These are phyloP conservation scores for Solanum boliviense DNA, from an alignment of 257 asterid species.

Conservation along the genomic window DNA sequence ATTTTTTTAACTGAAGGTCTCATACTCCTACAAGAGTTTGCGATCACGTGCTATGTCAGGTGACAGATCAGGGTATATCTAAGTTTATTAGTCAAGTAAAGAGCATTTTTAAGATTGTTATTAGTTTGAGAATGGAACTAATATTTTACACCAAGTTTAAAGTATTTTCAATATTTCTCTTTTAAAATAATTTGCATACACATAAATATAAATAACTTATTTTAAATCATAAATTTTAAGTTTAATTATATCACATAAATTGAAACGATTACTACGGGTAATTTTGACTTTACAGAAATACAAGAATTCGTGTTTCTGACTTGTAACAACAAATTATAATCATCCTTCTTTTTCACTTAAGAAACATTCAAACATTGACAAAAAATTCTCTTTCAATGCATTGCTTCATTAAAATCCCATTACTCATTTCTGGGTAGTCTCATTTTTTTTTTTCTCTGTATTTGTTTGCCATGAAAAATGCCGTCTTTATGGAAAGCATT, in stretches of 20 bases:
- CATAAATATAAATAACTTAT: no score
- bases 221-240: no score
- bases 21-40: neutral
- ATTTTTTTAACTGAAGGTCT: neutral
- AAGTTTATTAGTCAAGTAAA: neutral
- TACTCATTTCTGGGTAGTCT: neutral
- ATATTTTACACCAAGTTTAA: no score
- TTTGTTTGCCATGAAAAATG: conserved; percentile 20
- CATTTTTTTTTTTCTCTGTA: neutral
- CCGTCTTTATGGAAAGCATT: conserved; percentile 43
- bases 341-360: neutral
- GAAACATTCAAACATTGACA: neutral
- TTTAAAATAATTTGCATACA: no score
- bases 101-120: no score
- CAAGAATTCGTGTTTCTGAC: conserved; percentile 2
- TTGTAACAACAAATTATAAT: neutral
- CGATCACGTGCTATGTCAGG: neutral
- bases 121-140: no score
- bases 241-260: neutral
- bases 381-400: neutral
- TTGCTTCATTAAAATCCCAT: neutral
- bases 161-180: neutral
- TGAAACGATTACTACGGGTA: neutral
- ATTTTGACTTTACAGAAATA: neutral
- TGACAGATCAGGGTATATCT: neutral